These are phyloP conservation scores for Naganishia albida DNA, from an alignment of 1,284 basidiomycete genomes.

Conservation along the genomic window DNA sequence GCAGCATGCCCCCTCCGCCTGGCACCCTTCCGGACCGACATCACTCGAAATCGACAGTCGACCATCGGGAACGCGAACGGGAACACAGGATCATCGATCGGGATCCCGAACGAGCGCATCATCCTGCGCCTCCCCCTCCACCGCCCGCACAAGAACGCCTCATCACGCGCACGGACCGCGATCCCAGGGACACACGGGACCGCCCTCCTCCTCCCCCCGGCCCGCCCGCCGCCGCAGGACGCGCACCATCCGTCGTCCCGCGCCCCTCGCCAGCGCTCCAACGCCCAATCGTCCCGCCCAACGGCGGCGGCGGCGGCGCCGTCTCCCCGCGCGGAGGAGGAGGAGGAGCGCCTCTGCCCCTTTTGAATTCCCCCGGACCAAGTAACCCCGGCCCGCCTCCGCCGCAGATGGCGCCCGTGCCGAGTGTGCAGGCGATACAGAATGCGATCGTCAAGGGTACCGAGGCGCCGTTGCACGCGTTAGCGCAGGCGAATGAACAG, in stretches of 20 bases:
- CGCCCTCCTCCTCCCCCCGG: neutral
- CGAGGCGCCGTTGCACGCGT: slow-evolving; percentile 41
- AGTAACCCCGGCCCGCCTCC: too few relatives aligned
- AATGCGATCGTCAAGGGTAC: slow-evolving; percentile 33
- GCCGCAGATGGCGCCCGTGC: neutral
- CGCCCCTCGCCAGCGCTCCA: neutral
- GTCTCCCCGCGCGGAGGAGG: neutral
- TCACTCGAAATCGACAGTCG: too few relatives aligned
- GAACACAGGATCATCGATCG: slow-evolving; percentile 15
- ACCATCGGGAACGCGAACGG: slow-evolving; percentile 23
- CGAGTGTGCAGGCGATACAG: slow-evolving; percentile 27
- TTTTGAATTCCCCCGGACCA: too few relatives aligned
- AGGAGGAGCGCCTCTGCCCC: neutral
- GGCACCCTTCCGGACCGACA: neutral
- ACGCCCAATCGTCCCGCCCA: neutral
- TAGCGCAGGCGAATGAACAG: slow-evolving; percentile 81
- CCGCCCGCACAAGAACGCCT: too few relatives aligned
- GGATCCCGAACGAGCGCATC: slow-evolving; percentile 15
- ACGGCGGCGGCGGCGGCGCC: neutral
- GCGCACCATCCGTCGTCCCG: neutral
- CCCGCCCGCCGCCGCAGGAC: neutral
- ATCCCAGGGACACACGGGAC: too few relatives aligned
- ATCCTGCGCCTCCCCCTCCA: too few relatives aligned
- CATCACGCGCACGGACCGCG: too few relatives aligned
- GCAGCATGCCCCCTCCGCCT: neutral